A percentile compares a stretch with the other conserved stretches of the same genome.
These are phyloP conservation scores for Aspergillus novoparasiticus DNA, from an alignment of 2,329 filamentous ascomycete species.

Conservation along the genomic window DNA sequence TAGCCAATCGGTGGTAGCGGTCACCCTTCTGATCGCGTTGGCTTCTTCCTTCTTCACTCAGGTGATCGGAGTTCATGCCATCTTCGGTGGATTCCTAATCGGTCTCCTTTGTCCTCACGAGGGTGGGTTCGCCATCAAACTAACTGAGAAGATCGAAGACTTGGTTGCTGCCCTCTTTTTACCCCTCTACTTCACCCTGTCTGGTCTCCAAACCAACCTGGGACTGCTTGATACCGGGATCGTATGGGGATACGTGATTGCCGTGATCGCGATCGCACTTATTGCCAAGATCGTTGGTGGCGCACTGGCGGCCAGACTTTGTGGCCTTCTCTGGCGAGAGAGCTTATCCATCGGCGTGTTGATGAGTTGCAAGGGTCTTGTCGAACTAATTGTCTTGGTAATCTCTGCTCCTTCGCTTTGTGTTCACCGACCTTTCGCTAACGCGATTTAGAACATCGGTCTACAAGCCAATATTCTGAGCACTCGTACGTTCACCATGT, in stretches of 20 bases:
- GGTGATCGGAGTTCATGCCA: constrained; percentile 89
- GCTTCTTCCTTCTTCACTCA: constrained; percentile 83
- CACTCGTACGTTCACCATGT: constrained; percentile 83
- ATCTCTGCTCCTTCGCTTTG: constrained; percentile 31
- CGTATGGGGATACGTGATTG: constrained; percentile 88
- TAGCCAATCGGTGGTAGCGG: constrained; percentile 77
- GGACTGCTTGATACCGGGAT: constrained; percentile 79
- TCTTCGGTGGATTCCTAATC: constrained; percentile 89
- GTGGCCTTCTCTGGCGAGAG: constrained; percentile 85
- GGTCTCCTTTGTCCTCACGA: constrained; percentile 90
- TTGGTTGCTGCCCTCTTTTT: constrained; percentile 80
- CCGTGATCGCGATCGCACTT: constrained; percentile 79
- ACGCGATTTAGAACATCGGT: constrained; percentile 67
- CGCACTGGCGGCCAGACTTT: constrained; percentile 72
- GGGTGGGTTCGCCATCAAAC: constrained; percentile 83
- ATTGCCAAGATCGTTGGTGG: constrained; percentile 82
- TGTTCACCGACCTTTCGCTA: neutral
- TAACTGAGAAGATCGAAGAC: constrained; percentile 95
- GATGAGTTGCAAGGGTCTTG: constrained; percentile 96
- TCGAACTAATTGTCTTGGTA: constrained; percentile 92
- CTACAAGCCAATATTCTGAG: constrained; percentile 81
- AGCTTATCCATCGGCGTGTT: constrained; percentile 82
- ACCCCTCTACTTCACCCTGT: constrained; percentile 90
- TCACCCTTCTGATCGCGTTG: constrained; percentile 79
- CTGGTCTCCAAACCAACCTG: constrained; percentile 84